These are phyloP conservation scores for Mycena alexandri DNA, from an alignment of 768 basidiomycete genomes.

Conservation along the genomic window DNA sequence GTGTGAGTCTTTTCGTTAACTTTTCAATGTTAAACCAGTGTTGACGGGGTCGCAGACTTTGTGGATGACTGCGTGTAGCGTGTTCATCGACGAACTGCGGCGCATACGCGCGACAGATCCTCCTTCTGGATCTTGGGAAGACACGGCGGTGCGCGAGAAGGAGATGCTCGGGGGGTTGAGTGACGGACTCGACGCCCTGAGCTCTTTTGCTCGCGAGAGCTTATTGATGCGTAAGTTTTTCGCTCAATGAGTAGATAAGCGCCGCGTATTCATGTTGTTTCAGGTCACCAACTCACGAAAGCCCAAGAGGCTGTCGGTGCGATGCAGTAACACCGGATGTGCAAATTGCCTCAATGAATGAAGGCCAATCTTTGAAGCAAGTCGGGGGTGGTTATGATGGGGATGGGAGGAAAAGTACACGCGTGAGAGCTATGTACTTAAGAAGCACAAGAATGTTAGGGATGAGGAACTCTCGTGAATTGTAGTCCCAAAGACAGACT, in stretches of 20 bases:
- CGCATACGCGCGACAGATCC: constrained; percentile 45
- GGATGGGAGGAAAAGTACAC: too few relatives aligned
- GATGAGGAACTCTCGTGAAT: too few relatives aligned
- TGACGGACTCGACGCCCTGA: constrained; percentile 56
- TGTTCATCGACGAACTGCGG: constrained; percentile 62
- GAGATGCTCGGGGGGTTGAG: constrained; percentile 56
- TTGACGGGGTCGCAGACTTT: constrained; percentile 49
- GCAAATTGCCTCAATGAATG: too few relatives aligned
- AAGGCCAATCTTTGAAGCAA: too few relatives aligned
- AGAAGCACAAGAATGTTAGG: too few relatives aligned
- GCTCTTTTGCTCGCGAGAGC: constrained; percentile 58
- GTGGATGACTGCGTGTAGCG: constrained; percentile 60
- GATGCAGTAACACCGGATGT: neutral
- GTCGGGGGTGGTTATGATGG: too few relatives aligned
- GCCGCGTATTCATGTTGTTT: constrained; percentile 21
- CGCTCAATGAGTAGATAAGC: neutral
- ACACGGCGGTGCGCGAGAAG: constrained; percentile 49
- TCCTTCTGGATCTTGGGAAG: constrained; percentile 44
- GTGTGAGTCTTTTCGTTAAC: constrained; percentile 2
- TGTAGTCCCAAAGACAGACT: too few relatives aligned
- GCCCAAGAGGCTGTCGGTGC: constrained; percentile 53
- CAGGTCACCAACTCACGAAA: constrained; percentile 57
- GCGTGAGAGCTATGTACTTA: too few relatives aligned
- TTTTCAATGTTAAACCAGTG: neutral
- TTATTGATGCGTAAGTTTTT: constrained; percentile 58